Evolutionary conservation across 2,329 filamentous ascomycete genomes (phyloP).

Genomic region (Chrysosporium queenslandicum): DNA sequence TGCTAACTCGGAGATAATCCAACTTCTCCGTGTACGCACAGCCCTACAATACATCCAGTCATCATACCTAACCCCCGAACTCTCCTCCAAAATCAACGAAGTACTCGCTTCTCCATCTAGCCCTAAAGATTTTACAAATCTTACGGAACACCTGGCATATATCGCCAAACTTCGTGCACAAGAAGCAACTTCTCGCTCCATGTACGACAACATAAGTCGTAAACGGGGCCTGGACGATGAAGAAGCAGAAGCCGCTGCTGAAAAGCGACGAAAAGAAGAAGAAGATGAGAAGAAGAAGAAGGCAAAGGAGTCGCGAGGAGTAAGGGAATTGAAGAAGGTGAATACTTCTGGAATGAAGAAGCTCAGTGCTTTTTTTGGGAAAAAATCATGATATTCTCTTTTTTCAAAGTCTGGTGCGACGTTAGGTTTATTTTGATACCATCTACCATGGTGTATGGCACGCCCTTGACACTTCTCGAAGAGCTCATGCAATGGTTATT

Average conservation of each 20-base stretch:
- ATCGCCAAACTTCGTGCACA: constrained; percentile 61
- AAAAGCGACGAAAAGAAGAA: constrained; percentile 77
- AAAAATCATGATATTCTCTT: constrained; percentile 27
- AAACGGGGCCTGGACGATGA: constrained; percentile 35
- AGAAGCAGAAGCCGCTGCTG: constrained; percentile 41
- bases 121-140: constrained; percentile 56
- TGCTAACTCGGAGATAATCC: constrained; percentile 19
- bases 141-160: constrained; percentile 59
- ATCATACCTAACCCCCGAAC: constrained; percentile 37
- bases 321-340: constrained; percentile 77
- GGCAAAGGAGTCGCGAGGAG: constrained; percentile 59
- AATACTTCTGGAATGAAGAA: constrained; percentile 94
- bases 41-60: constrained; percentile 43
- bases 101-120: constrained; percentile 29
- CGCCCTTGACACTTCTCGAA: too few relatives aligned
- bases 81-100: constrained; percentile 32
- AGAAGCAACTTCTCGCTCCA: constrained; percentile 56
- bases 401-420: not conserved
- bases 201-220: constrained; percentile 38
- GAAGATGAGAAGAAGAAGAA: constrained; percentile 84
- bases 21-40: constrained; percentile 41
- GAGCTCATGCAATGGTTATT: too few relatives aligned
- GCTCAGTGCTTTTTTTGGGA: constrained; percentile 86
- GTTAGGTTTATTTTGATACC: not conserved
- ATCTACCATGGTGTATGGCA: not conserved